These are phyloP conservation scores for Talaromyces sp. DNA, from an alignment of 2,329 filamentous ascomycete species.

Conservation along the genomic window DNA sequence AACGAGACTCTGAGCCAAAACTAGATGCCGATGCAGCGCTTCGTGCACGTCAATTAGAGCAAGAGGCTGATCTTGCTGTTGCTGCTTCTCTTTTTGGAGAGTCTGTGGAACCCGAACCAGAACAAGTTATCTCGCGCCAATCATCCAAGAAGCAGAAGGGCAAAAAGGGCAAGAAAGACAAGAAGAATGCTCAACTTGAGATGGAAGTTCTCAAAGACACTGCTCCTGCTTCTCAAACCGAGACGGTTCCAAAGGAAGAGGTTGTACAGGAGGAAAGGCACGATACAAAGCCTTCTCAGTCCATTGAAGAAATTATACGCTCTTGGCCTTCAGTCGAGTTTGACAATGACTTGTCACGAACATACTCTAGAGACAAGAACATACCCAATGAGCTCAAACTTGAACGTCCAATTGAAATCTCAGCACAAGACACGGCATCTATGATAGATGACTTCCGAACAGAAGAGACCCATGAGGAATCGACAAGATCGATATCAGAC, in stretches of 20 bases:
- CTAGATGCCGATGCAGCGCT: slow-evolving; percentile 18
- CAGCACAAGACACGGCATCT: not conserved
- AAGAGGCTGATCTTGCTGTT: slow-evolving; percentile 22
- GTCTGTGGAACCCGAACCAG: slow-evolving; percentile 10
- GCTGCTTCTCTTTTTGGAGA: slow-evolving; percentile 16
- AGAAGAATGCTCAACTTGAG: slow-evolving; percentile 22
- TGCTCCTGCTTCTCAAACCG: not conserved
- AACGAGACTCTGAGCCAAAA: not conserved
- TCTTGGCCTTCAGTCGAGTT: slow-evolving; percentile 18
- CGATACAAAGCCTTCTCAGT: not conserved
- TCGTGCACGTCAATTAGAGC: slow-evolving; percentile 16
- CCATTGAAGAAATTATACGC: not conserved
- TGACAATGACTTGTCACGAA: not conserved
- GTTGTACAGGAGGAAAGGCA: not conserved
- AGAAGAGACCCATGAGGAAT: not conserved
- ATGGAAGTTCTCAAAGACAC: not conserved
- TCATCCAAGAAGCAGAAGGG: slow-evolving; percentile 43
- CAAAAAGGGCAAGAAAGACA: slow-evolving; percentile 36
- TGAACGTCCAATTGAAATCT: not conserved
- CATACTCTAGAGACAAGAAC: not conserved
- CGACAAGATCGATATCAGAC: not conserved
- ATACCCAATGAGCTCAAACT: not conserved
- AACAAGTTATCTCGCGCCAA: slow-evolving; percentile 26
- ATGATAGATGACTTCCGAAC: slow-evolving; percentile 7
- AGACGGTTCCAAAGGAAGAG: not conserved